Evolutionary conservation across 495 filamentous ascomycete species (phyloP).

Genomic region (Penicillium verhagenii): DNA sequence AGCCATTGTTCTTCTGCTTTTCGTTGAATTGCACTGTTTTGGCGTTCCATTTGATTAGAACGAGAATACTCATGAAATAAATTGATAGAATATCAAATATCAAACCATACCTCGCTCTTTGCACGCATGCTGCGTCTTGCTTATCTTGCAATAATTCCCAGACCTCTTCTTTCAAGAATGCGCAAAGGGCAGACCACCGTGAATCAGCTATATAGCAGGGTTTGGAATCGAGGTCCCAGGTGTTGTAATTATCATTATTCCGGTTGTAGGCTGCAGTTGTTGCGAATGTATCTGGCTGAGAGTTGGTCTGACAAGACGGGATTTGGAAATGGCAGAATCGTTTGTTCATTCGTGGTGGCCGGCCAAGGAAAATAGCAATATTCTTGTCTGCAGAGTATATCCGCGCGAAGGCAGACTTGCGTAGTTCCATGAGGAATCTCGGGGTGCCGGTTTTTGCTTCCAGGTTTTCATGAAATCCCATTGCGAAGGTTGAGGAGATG

Average conservation of each 20-base stretch:
- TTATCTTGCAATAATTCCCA: slow-evolving; percentile 38
- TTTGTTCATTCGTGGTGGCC: slow-evolving; percentile 42
- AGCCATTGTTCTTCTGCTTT: slow-evolving; percentile 29
- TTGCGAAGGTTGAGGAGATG: slow-evolving; percentile 41
- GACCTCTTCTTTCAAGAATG: slow-evolving; percentile 39
- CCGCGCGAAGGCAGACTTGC: slow-evolving; percentile 39
- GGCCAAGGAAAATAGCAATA: slow-evolving; percentile 44
- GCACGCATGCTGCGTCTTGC: slow-evolving; percentile 18
- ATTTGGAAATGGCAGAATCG: slow-evolving; percentile 43
- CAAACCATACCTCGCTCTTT: slow-evolving; percentile 20
- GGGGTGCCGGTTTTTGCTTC: slow-evolving; percentile 29
- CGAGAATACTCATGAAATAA: no score
- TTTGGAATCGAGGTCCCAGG: slow-evolving; percentile 22
- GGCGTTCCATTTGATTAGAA: not conserved
- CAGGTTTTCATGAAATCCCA: slow-evolving; percentile 44
- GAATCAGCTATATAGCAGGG: slow-evolving; percentile 36
- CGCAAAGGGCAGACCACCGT: slow-evolving; percentile 41
- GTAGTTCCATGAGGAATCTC: slow-evolving; percentile 35
- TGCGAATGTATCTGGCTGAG: not conserved
- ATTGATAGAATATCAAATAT: no score
- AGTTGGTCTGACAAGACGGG: slow-evolving; percentile 16
- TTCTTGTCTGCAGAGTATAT: slow-evolving; percentile 49
- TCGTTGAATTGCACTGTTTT: slow-evolving; percentile 22
- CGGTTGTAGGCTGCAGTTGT: not conserved
- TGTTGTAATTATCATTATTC: not conserved